Conservation (phyloP, 2,329 filamentous ascomycete genomes). For the Aspergillus phoenicis region DNA sequence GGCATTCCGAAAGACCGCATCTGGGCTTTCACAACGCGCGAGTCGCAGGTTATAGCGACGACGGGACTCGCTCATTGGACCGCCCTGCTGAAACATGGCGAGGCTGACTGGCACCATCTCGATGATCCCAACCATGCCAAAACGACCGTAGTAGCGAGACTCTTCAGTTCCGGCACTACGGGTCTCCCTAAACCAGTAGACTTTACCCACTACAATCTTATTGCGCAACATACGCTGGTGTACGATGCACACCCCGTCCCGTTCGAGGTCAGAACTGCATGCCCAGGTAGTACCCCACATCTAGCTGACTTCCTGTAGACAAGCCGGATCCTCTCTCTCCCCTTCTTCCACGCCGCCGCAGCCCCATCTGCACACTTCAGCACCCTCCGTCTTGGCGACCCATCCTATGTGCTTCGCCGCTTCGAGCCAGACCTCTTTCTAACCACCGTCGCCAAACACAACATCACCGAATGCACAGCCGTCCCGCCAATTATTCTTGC, state of each 20-base stretch:
- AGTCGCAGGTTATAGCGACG: not conserved
- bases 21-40: constrained; percentile 5
- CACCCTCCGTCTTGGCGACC: not conserved
- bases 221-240: constrained; percentile 5
- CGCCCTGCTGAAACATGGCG: not conserved
- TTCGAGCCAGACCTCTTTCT: constrained; percentile 11
- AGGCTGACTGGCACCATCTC: not conserved
- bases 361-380: not conserved
- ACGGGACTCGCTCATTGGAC: not conserved
- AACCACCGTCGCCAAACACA: not conserved
- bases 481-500: constrained; percentile 13
- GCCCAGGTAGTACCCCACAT: not conserved
- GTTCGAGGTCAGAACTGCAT: not conserved
- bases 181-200: constrained; percentile 28
- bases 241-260: not conserved
- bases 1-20: constrained; percentile 4
- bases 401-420: constrained; percentile 10
- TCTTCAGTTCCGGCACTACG: constrained; percentile 29
- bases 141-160: constrained; percentile 5
- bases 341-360: constrained; percentile 4
- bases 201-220: constrained; percentile 15
- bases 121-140: not conserved
- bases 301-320: not conserved
- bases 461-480: constrained; percentile 10
- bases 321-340: constrained; percentile 2